These are phyloP conservation scores for Cutaneotrichosporon sp. DNA, from an alignment of 1,284 basidiomycete genomes.

Conservation along the genomic window DNA sequence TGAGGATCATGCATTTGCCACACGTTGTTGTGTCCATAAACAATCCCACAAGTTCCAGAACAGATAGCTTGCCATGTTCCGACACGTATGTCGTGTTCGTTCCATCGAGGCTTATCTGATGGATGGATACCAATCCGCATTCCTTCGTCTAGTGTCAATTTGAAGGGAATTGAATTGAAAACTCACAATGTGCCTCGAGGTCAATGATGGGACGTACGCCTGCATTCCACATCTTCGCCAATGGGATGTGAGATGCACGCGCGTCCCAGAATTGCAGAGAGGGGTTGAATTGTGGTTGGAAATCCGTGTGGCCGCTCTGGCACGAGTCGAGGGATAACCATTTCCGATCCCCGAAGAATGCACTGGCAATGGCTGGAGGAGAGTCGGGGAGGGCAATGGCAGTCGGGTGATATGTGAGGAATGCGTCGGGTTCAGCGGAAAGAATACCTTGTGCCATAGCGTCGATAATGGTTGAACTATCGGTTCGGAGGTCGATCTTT, in stretches of 20 bases:
- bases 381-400: background rate
- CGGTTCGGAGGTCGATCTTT: background rate
- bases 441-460: constrained; percentile 21
- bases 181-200: constrained; percentile 31
- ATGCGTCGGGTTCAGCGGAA: constrained; percentile 13
- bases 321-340: constrained; percentile 25
- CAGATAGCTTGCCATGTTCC: constrained; percentile 29
- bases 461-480: constrained; percentile 14
- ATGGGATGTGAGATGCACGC: constrained; percentile 18
- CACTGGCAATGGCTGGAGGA: background rate
- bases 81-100: constrained; percentile 22
- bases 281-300: background rate
- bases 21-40: constrained; percentile 29
- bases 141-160: constrained; percentile 3
- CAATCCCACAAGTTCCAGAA: constrained; percentile 23
- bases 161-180: constrained; percentile 8
- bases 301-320: constrained; percentile 25
- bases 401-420: constrained; percentile 23
- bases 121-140: constrained; percentile 3
- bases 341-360: constrained; percentile 19
- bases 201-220: constrained; percentile 24
- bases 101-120: constrained; percentile 16
- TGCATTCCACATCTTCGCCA: constrained; percentile 9
- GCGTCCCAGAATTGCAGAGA: constrained; percentile 17
- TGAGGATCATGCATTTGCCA: constrained; percentile 30